Base-by-base conservation (phyloP, 805 yeast species). In the Candida ortonii region DNA sequence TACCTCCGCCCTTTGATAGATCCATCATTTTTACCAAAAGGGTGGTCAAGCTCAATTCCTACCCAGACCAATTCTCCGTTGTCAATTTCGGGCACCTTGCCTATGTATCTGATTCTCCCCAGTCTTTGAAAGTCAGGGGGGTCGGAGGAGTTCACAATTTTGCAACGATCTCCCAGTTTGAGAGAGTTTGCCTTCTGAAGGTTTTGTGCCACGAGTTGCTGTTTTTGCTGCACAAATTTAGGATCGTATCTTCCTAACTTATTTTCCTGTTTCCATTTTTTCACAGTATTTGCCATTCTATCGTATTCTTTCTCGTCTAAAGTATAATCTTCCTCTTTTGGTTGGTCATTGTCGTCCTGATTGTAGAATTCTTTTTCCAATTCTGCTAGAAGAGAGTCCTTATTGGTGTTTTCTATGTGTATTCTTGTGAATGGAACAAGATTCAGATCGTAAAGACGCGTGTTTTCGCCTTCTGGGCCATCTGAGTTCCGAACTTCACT, bases 11-110 rank as follows among this genome's bases (percentile, higher is more conserved):
- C 88, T 22, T 77, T 74, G 24, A 87, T 63, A 14, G 76, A 61
- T 0, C 97, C 97, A 52, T 86, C 76, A 51, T 89, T 86, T 56
- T 83, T 86, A 5, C 97, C 97, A 6, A 73, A 71, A 0, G 97
- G 90, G 46, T 84, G 87, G 47, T 84, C 93, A 35, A 88, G 78
- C 47, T 80, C 84, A 3, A 90, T 73, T 0, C 97, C 97, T 19
- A 84, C 71, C 96, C 97, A 90, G 1, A 60, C 46, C 13, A 48
- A 46, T 22, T 65, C 71, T 3, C 67, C 70, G 16, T 46, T 43
- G 30, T 76, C 79, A 30, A 88, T 72, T 24, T 71, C 77, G 0
- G 75, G 67, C 1, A 90, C 76, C 24, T 59, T 61, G 2, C 97
- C 97, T 10, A 88, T 62, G 50, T 62, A 90, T 38, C 68, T 64